Evolutionary conservation across 1,284 basidiomycete genomes (phyloP).

Genomic region (Cryptococcus sp.): DNA sequence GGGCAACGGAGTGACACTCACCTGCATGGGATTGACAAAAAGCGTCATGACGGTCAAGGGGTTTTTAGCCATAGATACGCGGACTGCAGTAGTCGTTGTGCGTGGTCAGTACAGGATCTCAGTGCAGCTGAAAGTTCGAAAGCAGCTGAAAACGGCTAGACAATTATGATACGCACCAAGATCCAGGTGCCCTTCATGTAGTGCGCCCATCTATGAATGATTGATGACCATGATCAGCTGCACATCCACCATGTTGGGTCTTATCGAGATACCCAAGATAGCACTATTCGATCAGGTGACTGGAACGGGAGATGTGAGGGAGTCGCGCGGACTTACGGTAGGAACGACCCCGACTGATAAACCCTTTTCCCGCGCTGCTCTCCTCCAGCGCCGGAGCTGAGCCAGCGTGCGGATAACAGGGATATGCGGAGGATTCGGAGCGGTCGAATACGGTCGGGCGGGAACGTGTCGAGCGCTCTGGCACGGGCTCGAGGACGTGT

Average conservation of each 20-base stretch:
- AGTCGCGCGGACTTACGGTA: slow-evolving; percentile 55
- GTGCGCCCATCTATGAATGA: slow-evolving; percentile 73
- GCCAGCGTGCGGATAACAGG: slow-evolving; percentile 73
- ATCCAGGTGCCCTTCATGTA: slow-evolving; percentile 89
- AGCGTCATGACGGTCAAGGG: slow-evolving; percentile 90
- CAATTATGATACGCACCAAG: slow-evolving; percentile 62
- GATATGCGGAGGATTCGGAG: slow-evolving; percentile 51
- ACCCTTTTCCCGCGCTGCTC: slow-evolving; percentile 61
- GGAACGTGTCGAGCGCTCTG: too few relatives aligned
- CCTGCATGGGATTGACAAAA: slow-evolving; percentile 91
- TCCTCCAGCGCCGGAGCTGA: slow-evolving; percentile 75
- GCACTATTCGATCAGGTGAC: too few relatives aligned
- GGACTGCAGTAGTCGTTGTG: slow-evolving; percentile 53
- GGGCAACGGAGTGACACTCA: slow-evolving; percentile 13
- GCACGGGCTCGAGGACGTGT: too few relatives aligned
- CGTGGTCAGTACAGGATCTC: too few relatives aligned
- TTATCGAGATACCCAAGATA: too few relatives aligned
- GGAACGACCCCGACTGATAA: slow-evolving; percentile 87
- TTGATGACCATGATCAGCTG: not conserved
- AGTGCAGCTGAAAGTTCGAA: too few relatives aligned
- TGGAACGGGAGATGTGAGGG: too few relatives aligned
- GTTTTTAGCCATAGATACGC: slow-evolving; percentile 70
- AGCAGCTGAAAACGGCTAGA: not conserved
- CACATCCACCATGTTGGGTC: too few relatives aligned
- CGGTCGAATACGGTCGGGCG: not conserved